phyloP scores from a whole-genome alignment of 148 eudicot genomes.

The Diospyros lotus region DNA sequence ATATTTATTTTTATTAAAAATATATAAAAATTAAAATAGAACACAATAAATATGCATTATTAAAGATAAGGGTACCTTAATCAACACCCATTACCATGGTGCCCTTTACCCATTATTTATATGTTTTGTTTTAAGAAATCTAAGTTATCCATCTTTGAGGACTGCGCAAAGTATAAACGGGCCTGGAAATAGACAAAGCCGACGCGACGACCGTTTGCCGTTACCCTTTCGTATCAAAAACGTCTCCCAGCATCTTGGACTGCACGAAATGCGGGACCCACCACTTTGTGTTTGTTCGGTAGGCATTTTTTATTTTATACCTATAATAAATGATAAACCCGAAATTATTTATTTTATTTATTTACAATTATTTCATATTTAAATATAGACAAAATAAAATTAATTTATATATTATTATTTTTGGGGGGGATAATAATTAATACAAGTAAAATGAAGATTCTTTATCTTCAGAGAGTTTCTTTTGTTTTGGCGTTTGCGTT shows the following conservation, averaged over 20 bases:
- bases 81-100: too few relatives aligned
- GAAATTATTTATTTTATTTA: too few relatives aligned
- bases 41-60: too few relatives aligned
- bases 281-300: background rate
- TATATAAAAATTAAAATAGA: too few relatives aligned
- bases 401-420: background rate
- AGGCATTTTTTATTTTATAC: background rate
- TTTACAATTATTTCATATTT: too few relatives aligned
- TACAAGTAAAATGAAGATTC: background rate
- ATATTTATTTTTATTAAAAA: too few relatives aligned
- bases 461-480: background rate
- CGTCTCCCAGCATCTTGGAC: conserved; percentile 3
- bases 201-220: background rate
- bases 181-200: background rate
- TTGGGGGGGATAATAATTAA: background rate
- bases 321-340: too few relatives aligned
- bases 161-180: background rate
- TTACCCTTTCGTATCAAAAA: conserved; percentile 1
- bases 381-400: background rate
- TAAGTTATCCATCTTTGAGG: background rate
- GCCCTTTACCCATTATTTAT: too few relatives aligned
- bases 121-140: too few relatives aligned
- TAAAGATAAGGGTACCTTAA: too few relatives aligned
- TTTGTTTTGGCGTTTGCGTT: conserved; percentile 10
- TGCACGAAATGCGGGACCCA: conserved; percentile 14